Conservation (phyloP, 805 yeast species). For the Starmerella apicola region DNA sequence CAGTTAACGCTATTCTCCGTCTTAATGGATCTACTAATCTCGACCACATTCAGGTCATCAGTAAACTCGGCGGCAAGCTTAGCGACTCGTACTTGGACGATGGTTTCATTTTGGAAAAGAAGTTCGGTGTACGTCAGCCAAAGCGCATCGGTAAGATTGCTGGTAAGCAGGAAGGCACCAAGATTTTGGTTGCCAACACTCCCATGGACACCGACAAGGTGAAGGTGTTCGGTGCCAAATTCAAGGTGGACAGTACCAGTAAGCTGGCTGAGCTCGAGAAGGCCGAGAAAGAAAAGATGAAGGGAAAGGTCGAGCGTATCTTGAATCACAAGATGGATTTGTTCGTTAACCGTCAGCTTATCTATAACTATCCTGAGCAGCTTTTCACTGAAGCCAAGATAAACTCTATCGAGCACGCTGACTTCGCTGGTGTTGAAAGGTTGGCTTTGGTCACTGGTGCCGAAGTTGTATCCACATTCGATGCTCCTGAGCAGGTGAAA, state of each 20-base stretch:
- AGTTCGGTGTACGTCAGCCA: conserved; percentile 90
- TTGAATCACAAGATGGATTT: conserved; percentile 76
- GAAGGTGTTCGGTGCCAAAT: conserved; percentile 93
- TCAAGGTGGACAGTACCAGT: conserved; percentile 88
- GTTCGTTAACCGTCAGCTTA: conserved; percentile 90
- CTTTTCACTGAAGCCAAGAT: conserved; percentile 76
- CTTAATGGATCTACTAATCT: conserved; percentile 77
- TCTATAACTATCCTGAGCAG: conserved; percentile 97
- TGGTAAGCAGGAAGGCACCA: conserved; percentile 40
- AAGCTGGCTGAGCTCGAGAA: conserved; percentile 88
- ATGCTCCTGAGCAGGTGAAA: conserved; percentile 73
- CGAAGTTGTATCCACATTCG: conserved; percentile 94
- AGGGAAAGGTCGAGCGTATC: conserved; percentile 74
- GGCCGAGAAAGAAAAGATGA: conserved; percentile 92
- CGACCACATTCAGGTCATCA: conserved; percentile 85
- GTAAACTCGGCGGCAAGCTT: conserved; percentile 85
- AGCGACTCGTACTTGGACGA: conserved; percentile 89
- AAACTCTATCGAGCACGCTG: conserved; percentile 94
- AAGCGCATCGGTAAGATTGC: conserved; percentile 44
- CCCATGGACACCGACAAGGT: conserved; percentile 92
- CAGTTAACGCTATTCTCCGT: conserved; percentile 87
- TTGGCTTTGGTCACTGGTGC: conserved; percentile 95
- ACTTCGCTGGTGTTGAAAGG: conserved; percentile 94
- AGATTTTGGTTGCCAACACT: conserved; percentile 85
- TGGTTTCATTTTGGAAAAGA: conserved; percentile 85